A percentile compares a stretch with the other conserved stretches of the same genome.
Conservation (phyloP, 805 yeast genomes). For the Metschnikowia colocasiae region DNA sequence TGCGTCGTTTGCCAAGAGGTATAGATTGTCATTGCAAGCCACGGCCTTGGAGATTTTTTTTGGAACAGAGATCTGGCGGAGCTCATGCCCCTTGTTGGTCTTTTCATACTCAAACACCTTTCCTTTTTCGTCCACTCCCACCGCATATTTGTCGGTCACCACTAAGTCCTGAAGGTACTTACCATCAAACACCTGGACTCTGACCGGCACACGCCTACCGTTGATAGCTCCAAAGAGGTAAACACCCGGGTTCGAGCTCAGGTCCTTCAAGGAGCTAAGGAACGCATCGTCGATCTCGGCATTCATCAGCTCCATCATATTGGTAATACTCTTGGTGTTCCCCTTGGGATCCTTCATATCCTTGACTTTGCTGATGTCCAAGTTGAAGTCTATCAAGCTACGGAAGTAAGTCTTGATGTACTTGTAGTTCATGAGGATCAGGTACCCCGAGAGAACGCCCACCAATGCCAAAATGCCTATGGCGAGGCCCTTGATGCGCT, state of each 20-base stretch:
- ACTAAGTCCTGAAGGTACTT: constrained; percentile 54
- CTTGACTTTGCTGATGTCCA: constrained; percentile 37
- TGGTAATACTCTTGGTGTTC: constrained; percentile 26
- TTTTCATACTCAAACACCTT: constrained; percentile 71
- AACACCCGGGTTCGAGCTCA: constrained; percentile 29
- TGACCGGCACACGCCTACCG: constrained; percentile 48
- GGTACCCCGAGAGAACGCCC: constrained; percentile 39
- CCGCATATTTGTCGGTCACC: constrained; percentile 44
- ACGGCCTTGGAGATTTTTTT: constrained; percentile 27
- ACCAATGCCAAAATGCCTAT: constrained; percentile 41
- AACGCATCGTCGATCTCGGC: constrained; percentile 23
- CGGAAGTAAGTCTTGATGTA: constrained; percentile 33
- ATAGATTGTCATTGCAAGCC: constrained; percentile 51
- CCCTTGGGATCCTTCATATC: constrained; percentile 30
- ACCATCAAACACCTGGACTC: constrained; percentile 63
- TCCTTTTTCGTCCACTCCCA: constrained; percentile 67
- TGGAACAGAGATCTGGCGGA: constrained; percentile 24
- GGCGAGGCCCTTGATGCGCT: constrained; percentile 43
- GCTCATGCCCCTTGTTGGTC: constrained; percentile 23
- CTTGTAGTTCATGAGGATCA: constrained; percentile 41
- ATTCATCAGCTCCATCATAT: constrained; percentile 25
- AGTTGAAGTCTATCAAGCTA: constrained; percentile 32
- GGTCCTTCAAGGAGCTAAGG: constrained; percentile 20
- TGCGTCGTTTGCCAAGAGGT: constrained; percentile 40
- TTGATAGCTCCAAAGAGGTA: constrained; percentile 34